Evolutionary conservation across 2,329 filamentous ascomycete genomes (phyloP).

Genomic region (Pseudocercospora fuligena): DNA sequence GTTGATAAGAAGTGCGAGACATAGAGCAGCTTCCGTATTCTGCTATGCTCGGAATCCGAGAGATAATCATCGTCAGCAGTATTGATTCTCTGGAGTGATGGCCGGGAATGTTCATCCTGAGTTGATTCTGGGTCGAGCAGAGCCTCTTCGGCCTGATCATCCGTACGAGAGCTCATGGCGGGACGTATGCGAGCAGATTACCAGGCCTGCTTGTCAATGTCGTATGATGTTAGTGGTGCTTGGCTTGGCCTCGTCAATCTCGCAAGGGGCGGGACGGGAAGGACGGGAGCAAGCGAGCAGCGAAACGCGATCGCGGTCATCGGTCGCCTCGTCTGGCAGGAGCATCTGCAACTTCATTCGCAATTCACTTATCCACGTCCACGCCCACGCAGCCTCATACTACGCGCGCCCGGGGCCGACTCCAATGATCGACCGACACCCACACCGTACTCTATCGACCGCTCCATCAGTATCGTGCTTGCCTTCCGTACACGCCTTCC

Average conservation of each 20-base stretch:
- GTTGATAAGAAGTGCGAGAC: slow-evolving; percentile 54
- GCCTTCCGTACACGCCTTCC: not conserved
- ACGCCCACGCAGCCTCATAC: not conserved
- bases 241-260: not conserved
- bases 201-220: not conserved
- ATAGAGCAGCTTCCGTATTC: slow-evolving; percentile 42
- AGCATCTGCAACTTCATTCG: not conserved
- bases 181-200: not conserved
- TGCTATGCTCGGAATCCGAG: slow-evolving; percentile 9
- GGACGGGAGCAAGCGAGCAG: not conserved
- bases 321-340: not conserved
- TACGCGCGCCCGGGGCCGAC: not conserved
- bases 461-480: not conserved
- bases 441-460: not conserved
- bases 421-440: not conserved
- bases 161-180: not conserved
- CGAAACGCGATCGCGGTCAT: not conserved
- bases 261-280: not conserved
- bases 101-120: not conserved
- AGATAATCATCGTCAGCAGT: not conserved
- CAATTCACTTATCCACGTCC: not conserved
- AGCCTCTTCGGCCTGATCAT: not conserved
- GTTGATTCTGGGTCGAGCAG: not conserved
- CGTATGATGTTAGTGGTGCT: not conserved
- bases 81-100: not conserved